Conservation (phyloP, 257 asterid genomes). For the Hygrophila difformis region DNA sequence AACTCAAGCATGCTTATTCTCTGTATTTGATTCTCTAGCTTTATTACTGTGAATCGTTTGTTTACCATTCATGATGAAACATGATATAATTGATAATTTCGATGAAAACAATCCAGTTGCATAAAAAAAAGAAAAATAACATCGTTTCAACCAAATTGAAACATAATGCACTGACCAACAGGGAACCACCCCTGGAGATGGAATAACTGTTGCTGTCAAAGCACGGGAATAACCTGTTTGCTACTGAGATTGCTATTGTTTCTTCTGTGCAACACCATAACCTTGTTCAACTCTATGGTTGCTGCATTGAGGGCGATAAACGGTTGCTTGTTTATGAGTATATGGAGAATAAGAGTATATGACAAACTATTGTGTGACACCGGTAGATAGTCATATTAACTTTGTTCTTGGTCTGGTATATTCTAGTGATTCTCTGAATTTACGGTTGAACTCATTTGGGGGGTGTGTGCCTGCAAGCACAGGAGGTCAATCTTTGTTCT, state of each 20-base stretch:
- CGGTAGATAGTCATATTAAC: neutral
- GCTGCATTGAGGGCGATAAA: slow-evolving; percentile 46
- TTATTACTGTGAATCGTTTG: no score
- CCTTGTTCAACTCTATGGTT: slow-evolving; percentile 47
- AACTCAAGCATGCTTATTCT: no score
- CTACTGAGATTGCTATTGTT: slow-evolving; percentile 50
- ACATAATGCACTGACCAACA: slow-evolving; percentile 4
- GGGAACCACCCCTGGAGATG: slow-evolving; percentile 38
- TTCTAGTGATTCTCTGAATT: no score
- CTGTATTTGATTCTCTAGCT: no score
- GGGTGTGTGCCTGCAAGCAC: slow-evolving; percentile 10
- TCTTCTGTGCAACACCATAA: slow-evolving; percentile 60
- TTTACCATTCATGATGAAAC: no score
- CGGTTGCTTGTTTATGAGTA: slow-evolving; percentile 52
- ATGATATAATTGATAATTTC: no score
- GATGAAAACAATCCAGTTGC: no score
- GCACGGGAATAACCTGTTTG: slow-evolving; percentile 51
- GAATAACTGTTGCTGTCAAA: slow-evolving; percentile 43
- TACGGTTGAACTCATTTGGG: neutral
- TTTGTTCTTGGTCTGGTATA: neutral
- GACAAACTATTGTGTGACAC: slow-evolving; percentile 46
- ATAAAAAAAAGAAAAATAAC: no score
- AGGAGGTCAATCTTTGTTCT: slow-evolving; percentile 29
- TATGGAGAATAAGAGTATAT: slow-evolving; percentile 45
- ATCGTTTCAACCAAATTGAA: no score